Conservation (phyloP, 768 basidiomycete species). For the Leccinum fibrillosum region DNA sequence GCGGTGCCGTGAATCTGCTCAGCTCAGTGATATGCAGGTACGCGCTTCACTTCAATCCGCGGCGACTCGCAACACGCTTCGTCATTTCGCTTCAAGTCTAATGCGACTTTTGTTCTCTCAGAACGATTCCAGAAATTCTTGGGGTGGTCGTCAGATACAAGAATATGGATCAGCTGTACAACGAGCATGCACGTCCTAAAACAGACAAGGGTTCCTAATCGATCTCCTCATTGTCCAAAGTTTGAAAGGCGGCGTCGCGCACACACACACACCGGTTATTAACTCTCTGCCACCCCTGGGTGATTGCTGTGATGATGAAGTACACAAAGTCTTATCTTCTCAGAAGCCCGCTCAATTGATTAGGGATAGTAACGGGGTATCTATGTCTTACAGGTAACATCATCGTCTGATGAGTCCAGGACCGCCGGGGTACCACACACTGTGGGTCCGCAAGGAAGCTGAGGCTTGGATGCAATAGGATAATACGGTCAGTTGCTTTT, state of each 20-base stretch:
- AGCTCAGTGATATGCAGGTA: too few relatives aligned
- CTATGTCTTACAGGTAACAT: not conserved
- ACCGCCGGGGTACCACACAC: not conserved
- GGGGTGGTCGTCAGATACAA: not conserved
- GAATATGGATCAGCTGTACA: not conserved
- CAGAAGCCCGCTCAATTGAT: not conserved
- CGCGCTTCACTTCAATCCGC: too few relatives aligned
- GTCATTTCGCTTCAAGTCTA: not conserved
- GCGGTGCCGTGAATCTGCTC: not conserved
- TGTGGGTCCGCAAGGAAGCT: too few relatives aligned
- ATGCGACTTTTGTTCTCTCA: not conserved
- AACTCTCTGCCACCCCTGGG: not conserved
- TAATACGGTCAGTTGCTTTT: not conserved
- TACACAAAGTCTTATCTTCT: not conserved
- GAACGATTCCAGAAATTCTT: too few relatives aligned
- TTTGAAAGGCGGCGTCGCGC: too few relatives aligned
- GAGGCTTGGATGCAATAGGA: too few relatives aligned
- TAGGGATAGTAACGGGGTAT: not conserved
- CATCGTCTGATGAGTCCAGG: not conserved
- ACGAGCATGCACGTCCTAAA: not conserved
- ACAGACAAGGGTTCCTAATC: not conserved
- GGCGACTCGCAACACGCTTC: too few relatives aligned
- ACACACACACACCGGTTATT: not conserved
- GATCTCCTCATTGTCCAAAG: not conserved
- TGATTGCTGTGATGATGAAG: not conserved